Base-by-base conservation (phyloP, 495 filamentous ascomycete species). In the Hyaloscypha finlandica region DNA sequence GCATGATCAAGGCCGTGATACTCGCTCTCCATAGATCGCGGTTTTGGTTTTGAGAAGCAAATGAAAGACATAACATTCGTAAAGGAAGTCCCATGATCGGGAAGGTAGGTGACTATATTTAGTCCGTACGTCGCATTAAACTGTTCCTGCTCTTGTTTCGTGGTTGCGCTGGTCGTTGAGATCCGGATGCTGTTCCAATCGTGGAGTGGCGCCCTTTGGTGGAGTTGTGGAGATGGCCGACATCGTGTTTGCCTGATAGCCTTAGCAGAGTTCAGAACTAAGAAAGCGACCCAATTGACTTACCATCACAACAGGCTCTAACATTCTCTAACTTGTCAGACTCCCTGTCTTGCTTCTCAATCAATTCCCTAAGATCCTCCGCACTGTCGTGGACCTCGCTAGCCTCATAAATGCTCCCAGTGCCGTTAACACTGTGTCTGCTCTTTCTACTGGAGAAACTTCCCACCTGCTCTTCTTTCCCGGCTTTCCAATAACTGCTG, bases 301-400 rank as follows among this genome's bases (percentile, higher is more conserved):
- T 81, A 94, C 93, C 95, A 86, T 97, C 95, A 77, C 95, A 99
- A 80, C 95, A 99, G 61, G 93, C 94, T 75, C 95, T 84, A 58
- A 99, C 95, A 74, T 99, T 97, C 80, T 97, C 96, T 70, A 99
- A 82, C 65, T 88, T 81, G 72, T 93, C 91, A 19, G 86, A 79
- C 65, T 91, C 89, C 59, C 83, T 79, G 70, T 96, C 91, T 69
- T 93, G 89, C 65, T 81, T 78, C 73, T 92, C 90, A 69, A 92
- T 89, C 60, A 89, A 87, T 63, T 87, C 83, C 65, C 90, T 82
- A 37, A 97, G 71, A 73, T 97, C 92, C 70, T 96, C 93, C 8
- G 88, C 87, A 68, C 90, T 93, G 71, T 94, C 90, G 61, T 88
- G 85, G 30, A 87, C 85, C 45, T 92, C 84, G 71, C 84, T 89